phyloP scores from a whole-genome alignment of 2,329 filamentous ascomycete genomes.

The Fusarium guadeloupense region DNA sequence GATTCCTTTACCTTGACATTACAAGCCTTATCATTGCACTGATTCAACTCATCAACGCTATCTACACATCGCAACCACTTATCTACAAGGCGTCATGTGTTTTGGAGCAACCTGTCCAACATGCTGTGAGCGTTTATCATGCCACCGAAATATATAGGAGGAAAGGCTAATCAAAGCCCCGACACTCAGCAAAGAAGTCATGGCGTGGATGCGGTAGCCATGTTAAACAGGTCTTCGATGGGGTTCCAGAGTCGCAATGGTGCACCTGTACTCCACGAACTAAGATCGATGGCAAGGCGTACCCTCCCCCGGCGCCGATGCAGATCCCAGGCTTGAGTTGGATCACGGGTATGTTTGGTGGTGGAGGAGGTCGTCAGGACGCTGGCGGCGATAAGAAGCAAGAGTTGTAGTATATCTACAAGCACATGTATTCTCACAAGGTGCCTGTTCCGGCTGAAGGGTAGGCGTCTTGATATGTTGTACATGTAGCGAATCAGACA shows the following conservation, averaged over 20 bases:
- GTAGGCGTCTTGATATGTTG: not conserved
- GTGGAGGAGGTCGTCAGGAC: slow-evolving; percentile 10
- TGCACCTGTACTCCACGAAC: slow-evolving; percentile 58
- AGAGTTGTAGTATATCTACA: slow-evolving; percentile 22
- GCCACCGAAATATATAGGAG: not conserved
- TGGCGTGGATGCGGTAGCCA: slow-evolving; percentile 62
- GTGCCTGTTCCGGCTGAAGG: no score
- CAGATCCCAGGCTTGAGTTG: slow-evolving; percentile 53
- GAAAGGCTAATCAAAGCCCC: not conserved
- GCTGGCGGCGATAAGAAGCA: slow-evolving; percentile 25
- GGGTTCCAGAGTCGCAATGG: slow-evolving; percentile 57
- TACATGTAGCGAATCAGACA: not conserved
- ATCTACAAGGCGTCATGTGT: slow-evolving; percentile 49
- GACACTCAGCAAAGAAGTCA: slow-evolving; percentile 53
- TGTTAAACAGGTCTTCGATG: slow-evolving; percentile 55
- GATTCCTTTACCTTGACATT: not conserved
- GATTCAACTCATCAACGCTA: not conserved
- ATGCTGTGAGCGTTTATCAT: slow-evolving; percentile 50
- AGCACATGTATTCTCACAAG: not conserved
- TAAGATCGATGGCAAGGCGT: slow-evolving; percentile 55
- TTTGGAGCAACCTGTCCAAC: slow-evolving; percentile 52
- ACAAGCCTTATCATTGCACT: not conserved
- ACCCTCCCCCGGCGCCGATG: slow-evolving; percentile 55
- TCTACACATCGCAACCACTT: not conserved
- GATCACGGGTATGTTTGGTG: slow-evolving; percentile 45